Percentiles rank a stretch among this genome's conserved stretches.
phyloP scores from a whole-genome alignment of 257 asterid genomes.

The Ballota nigra region DNA sequence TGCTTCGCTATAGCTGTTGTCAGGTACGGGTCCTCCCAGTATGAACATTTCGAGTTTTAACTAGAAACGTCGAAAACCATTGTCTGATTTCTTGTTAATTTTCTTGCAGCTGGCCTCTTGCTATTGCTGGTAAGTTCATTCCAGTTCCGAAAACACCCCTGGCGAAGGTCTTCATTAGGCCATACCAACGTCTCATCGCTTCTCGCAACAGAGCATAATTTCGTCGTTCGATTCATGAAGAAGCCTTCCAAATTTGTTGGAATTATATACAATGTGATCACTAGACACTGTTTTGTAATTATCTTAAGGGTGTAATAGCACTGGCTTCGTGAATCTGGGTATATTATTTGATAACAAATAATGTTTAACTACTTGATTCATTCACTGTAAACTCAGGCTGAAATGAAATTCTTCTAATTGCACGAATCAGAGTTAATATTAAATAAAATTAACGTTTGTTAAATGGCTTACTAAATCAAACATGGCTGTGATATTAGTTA shows the following conservation, averaged over 20 bases:
- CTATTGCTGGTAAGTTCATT: slow-evolving; percentile 66
- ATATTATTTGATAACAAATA: slow-evolving; percentile 10
- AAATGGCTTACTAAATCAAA: slow-evolving; percentile 17
- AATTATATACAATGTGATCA: slow-evolving; percentile 4
- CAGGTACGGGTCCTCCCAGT: slow-evolving; percentile 46
- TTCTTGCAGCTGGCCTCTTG: slow-evolving; percentile 91
- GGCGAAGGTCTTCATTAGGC: slow-evolving; percentile 68
- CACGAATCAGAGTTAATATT: background rate
- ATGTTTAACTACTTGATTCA: background rate
- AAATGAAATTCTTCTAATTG: background rate
- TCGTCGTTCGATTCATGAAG: slow-evolving; percentile 11
- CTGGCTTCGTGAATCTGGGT: slow-evolving; percentile 21
- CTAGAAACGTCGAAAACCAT: background rate
- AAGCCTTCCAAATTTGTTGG: slow-evolving; percentile 17
- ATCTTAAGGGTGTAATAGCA: slow-evolving; percentile 20
- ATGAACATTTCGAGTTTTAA: background rate
- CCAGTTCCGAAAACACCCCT: slow-evolving; percentile 90
- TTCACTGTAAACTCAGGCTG: background rate
- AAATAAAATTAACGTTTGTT: background rate
- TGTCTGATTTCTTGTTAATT: slow-evolving; percentile 18
- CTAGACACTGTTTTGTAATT: slow-evolving; percentile 7
- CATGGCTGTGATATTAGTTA: slow-evolving; percentile 27
- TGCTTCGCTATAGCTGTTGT: slow-evolving; percentile 60
- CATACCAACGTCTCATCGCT: slow-evolving; percentile 65
- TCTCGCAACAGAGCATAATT: slow-evolving; percentile 38